These are phyloP conservation scores for Clonostachys rosea DNA, from an alignment of 2,329 filamentous ascomycete genomes.

Conservation along the genomic window DNA sequence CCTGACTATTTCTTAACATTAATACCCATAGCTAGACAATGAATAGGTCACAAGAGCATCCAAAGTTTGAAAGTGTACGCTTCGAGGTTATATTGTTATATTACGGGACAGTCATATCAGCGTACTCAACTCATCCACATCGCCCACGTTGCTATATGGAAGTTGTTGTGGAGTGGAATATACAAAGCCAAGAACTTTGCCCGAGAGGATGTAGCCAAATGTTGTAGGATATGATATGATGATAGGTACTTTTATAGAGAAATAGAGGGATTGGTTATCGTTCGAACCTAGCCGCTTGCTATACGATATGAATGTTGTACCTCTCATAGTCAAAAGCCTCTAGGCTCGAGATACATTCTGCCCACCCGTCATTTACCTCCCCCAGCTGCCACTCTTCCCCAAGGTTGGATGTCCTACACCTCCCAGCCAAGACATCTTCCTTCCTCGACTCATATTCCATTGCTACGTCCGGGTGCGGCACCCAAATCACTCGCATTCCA, in stretches of 20 bases:
- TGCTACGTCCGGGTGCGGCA: conserved; percentile 56
- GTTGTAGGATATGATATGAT: too few species aligned
- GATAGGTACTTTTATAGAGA: too few species aligned
- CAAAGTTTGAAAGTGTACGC: too few species aligned
- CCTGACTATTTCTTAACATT: background rate
- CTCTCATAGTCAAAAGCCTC: conserved; percentile 20
- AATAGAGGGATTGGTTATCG: too few species aligned
- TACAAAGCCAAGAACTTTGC: too few species aligned
- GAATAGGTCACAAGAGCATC: too few species aligned
- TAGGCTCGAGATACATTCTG: conserved; percentile 17
- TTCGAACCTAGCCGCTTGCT: background rate
- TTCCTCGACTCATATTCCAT: conserved; percentile 16
- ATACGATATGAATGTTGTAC: conserved; percentile 8
- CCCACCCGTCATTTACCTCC: conserved; percentile 21
- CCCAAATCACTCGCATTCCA: conserved; percentile 71
- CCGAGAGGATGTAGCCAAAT: too few species aligned
- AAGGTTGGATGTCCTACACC: conserved; percentile 1
- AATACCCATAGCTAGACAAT: too few species aligned
- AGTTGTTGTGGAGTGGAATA: too few species aligned
- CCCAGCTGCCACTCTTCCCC: conserved; percentile 15
- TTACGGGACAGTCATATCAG: background rate
- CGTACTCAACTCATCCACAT: background rate
- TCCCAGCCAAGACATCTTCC: conserved; percentile 4
- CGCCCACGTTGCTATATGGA: too few species aligned
- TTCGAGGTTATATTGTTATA: too few species aligned